A percentile compares a stretch with the other conserved stretches of the same genome.
Conservation (phyloP, 2,329 filamentous ascomycete species). For the Cercospora sp. region DNA sequence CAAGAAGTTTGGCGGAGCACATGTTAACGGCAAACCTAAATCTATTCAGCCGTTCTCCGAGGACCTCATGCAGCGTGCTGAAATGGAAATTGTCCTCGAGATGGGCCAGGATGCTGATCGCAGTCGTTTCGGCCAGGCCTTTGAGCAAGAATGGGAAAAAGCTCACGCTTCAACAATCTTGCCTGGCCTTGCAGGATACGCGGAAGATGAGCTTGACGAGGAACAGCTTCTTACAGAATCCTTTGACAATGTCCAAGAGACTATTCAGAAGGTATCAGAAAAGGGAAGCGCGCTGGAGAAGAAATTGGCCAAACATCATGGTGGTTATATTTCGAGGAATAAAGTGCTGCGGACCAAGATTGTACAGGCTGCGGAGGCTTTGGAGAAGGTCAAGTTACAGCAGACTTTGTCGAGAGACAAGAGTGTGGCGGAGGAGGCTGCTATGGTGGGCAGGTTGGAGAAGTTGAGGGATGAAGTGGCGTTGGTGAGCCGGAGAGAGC, state of each 20-base stretch:
- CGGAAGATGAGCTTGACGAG: constrained; percentile 69
- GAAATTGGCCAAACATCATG: constrained; percentile 82
- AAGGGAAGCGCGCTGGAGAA: constrained; percentile 87
- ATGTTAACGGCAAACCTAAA: constrained; percentile 62
- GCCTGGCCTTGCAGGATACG: constrained; percentile 79
- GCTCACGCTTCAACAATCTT: constrained; percentile 56
- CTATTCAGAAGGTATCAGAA: constrained; percentile 72
- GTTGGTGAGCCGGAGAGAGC: constrained; percentile 76
- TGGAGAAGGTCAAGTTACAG: constrained; percentile 71
- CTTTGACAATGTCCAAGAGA: constrained; percentile 73
- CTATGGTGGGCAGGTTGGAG: constrained; percentile 70
- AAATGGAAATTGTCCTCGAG: constrained; percentile 73
- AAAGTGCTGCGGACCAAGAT: constrained; percentile 81
- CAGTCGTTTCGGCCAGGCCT: constrained; percentile 49
- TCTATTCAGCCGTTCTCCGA: constrained; percentile 68
- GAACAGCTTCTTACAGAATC: constrained; percentile 64
- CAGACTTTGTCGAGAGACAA: constrained; percentile 43
- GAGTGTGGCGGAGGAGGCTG: constrained; percentile 71
- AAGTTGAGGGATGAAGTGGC: constrained; percentile 78
- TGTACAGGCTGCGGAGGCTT: constrained; percentile 64
- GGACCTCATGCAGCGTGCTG: constrained; percentile 69
- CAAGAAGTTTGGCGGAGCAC: constrained; percentile 67
- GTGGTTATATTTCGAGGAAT: constrained; percentile 85
- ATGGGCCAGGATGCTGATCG: constrained; percentile 50
- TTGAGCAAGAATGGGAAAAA: constrained; percentile 48